Evolutionary conservation across 306 rosid species (phyloP).

Genomic region (Sophora flavescens): DNA sequence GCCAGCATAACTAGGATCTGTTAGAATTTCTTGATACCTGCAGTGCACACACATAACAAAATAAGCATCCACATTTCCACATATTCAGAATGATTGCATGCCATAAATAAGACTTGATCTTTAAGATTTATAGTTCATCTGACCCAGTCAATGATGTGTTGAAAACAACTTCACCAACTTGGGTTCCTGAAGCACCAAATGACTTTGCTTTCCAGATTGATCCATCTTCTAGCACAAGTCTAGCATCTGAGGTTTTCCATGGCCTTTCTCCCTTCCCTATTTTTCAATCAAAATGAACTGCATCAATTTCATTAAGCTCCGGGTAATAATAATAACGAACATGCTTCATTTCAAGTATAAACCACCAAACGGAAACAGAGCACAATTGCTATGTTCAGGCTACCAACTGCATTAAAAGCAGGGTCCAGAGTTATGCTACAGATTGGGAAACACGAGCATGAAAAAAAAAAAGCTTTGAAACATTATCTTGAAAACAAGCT

Average conservation of each 20-base stretch:
- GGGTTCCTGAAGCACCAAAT: conserved; percentile 96
- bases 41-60: conserved; percentile 36
- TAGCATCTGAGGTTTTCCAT: conserved; percentile 94
- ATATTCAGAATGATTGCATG: neutral
- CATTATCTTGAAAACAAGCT: neutral
- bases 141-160: conserved; percentile 95
- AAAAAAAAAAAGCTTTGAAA: neutral
- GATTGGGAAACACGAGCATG: neutral
- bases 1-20: conserved; percentile 98
- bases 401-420: neutral
- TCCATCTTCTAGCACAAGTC: conserved; percentile 93
- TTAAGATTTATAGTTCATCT: conserved; percentile 29
- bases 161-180: conserved; percentile 97
- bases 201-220: conserved; percentile 95
- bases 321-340: neutral
- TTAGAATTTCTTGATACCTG: conserved; percentile 97
- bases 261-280: conserved; percentile 78
- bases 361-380: neutral
- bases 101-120: neutral
- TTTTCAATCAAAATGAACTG: conserved; percentile 18
- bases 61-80: neutral
- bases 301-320: conserved; percentile 25
- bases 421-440: neutral
- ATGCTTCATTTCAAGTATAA: neutral
- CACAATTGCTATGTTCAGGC: neutral